phyloP scores from a whole-genome alignment of 78 protist genomes.

The Trichosphaerium sp. region DNA sequence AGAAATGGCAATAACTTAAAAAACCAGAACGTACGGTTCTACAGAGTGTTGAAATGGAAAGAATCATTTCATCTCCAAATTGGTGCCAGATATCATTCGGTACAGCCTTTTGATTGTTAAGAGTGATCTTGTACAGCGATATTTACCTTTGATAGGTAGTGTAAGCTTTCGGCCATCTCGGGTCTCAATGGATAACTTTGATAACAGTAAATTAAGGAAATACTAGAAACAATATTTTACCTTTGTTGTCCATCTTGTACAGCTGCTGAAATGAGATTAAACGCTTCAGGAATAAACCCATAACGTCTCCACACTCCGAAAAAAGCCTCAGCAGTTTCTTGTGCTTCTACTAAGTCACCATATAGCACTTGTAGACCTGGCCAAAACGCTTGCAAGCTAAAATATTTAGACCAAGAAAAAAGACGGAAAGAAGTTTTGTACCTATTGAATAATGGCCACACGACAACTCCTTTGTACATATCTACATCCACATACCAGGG shows the following conservation, averaged over 20 bases:
- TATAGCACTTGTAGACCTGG: slow-evolving; percentile 64
- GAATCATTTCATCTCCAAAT: too few species aligned
- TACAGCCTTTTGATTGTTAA: too few species aligned
- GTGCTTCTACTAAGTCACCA: slow-evolving; percentile 42
- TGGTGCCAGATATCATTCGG: too few species aligned
- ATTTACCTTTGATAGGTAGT: slow-evolving; percentile 49
- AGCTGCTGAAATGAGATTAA: slow-evolving; percentile 1
- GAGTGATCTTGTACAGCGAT: too few species aligned
- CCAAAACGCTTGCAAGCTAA: slow-evolving; percentile 46
- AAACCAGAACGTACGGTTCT: neutral
- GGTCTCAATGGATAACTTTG: slow-evolving; percentile 76
- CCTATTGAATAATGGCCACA: too few species aligned
- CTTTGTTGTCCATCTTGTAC: slow-evolving; percentile 17
- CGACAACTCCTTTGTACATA: slow-evolving; percentile 33
- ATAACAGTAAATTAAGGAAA: neutral
- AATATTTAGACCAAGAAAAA: neutral
- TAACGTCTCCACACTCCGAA: slow-evolving; percentile 46
- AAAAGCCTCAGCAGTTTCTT: slow-evolving; percentile 2
- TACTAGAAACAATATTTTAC: neutral
- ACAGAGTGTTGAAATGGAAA: too few species aligned
- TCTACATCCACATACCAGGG: slow-evolving; percentile 55
- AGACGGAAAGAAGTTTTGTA: too few species aligned
- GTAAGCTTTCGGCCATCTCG: slow-evolving; percentile 68
- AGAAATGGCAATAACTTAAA: neutral
- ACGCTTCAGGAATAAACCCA: slow-evolving; percentile 71